Evolutionary conservation across 2,329 filamentous ascomycete species (phyloP).

Genomic region (Leptodontidium sp.): DNA sequence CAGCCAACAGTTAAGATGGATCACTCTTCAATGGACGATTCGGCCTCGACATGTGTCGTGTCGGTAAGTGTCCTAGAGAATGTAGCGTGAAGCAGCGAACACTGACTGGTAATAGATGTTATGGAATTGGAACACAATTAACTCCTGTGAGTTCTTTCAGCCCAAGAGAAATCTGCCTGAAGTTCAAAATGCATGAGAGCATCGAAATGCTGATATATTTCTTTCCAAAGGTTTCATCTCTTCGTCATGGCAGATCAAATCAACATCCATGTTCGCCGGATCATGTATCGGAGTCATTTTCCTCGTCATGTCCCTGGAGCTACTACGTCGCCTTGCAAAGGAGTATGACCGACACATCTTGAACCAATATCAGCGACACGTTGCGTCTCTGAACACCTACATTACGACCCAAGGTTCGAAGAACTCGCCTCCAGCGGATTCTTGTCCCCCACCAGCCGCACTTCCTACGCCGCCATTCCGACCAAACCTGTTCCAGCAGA

Average conservation of each 20-base stretch:
- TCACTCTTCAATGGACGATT: slow-evolving; percentile 30
- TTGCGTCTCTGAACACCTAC: slow-evolving; percentile 31
- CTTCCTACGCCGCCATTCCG: slow-evolving; percentile 49
- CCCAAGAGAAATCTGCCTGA: background rate
- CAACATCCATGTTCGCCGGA: slow-evolving; percentile 76
- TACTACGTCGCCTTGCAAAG: slow-evolving; percentile 72
- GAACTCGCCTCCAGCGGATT: background rate
- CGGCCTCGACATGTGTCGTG: slow-evolving; percentile 28
- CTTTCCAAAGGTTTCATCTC: slow-evolving; percentile 65
- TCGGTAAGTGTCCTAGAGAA: slow-evolving; percentile 22
- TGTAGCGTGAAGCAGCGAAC: background rate
- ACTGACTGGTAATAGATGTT: slow-evolving; percentile 65
- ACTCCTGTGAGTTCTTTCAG: slow-evolving; percentile 57
- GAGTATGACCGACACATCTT: slow-evolving; percentile 77
- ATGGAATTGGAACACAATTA: slow-evolving; percentile 80
- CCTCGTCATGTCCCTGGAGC: slow-evolving; percentile 77
- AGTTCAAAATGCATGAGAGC: background rate
- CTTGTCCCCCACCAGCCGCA: background rate
- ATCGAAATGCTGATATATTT: background rate
- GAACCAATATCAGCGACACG: slow-evolving; percentile 56
- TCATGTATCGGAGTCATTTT: slow-evolving; percentile 80
- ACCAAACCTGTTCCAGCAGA: slow-evolving; percentile 71
- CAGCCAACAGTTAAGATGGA: no score
- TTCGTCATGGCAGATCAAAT: slow-evolving; percentile 74
- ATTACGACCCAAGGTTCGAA: background rate